Base-by-base conservation (phyloP, 129 eudicot species). In the Ambrosia artemisiifolia region DNA sequence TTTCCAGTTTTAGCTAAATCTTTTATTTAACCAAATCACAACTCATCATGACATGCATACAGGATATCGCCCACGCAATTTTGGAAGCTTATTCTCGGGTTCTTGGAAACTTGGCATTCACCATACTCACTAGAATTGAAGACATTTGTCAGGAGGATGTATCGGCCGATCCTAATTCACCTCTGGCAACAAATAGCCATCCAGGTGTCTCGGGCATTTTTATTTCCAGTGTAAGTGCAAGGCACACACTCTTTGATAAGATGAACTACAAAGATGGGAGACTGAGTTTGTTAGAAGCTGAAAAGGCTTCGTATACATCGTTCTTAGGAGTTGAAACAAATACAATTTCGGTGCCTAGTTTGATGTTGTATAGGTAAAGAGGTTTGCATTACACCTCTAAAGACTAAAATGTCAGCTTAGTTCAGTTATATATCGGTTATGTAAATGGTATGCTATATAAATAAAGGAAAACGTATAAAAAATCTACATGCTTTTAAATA, bases 11-110 rank as follows among this genome's bases (percentile, higher is more conserved):
- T 43, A 43, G 48, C 48, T 43, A 44, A 2, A 44, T 44, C 3
- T 44, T 44, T 11, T 9, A 44, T 44, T 44, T 44, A 7, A 44
- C 12, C 49, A 10, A 44, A 9, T 44, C 11, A 10, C 11, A 44
- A 44, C 11, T 44, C 11, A 11, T 11, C 49, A 6, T 32, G 59
- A 67, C 24, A 43, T 33, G 28, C 17, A 67, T 82, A 67, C 65
- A 93, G 98, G 98, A 93, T 80, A 70, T 89, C 32, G 96, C 95
- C 18, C 88, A 85, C 33, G 85, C 95, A n/a, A 87, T 89, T 62
- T 75, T 92, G 36, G 96, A 89, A 83, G 96, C 98, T 48, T 92
- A 92, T 79, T 92, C 98, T 13, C 91, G 98, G 9, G 90, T 79
- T 68, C 86, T 92, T 46, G 79, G 78, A 69, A 92, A 85, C 79